Evolutionary conservation across 306 rosid genomes (phyloP).

Genomic region (Cucurbita argyrosperma): DNA sequence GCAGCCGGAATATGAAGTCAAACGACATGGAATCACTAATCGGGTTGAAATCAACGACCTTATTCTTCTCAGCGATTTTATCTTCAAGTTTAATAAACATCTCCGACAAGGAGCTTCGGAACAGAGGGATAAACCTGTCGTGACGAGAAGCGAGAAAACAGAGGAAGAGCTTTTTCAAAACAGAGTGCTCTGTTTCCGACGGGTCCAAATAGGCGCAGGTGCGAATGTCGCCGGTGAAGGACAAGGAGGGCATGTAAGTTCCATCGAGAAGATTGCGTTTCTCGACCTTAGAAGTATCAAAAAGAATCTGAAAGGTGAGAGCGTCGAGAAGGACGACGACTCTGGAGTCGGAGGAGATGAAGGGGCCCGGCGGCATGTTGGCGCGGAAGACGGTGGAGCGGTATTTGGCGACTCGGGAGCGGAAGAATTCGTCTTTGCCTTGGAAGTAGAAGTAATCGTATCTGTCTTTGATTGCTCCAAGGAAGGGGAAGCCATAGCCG

Average conservation of each 20-base stretch:
- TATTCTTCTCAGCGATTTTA: slow-evolving; percentile 7
- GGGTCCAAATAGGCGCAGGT: slow-evolving; percentile 58
- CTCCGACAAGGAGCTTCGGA: slow-evolving; percentile 15
- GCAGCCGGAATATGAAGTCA: slow-evolving; percentile 30
- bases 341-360: slow-evolving; percentile 35
- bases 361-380: slow-evolving; percentile 73
- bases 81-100: slow-evolving; percentile 26
- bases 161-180: slow-evolving; percentile 31
- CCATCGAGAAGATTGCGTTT: slow-evolving; percentile 53
- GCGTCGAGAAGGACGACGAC: slow-evolving; percentile 53
- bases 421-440: slow-evolving; percentile 48
- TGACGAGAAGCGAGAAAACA: slow-evolving; percentile 15
- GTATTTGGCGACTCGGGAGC: slow-evolving; percentile 18
- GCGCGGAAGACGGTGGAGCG: slow-evolving; percentile 55
- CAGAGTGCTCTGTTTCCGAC: slow-evolving; percentile 30
- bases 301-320: slow-evolving; percentile 37
- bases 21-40: slow-evolving; percentile 18
- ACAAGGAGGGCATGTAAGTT: slow-evolving; percentile 65
- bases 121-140: slow-evolving; percentile 31
- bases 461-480: slow-evolving; percentile 45
- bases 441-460: slow-evolving; percentile 50
- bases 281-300: slow-evolving; percentile 39
- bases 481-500: slow-evolving; percentile 28
- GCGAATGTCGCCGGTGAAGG: slow-evolving; percentile 57
- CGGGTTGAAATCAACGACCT: slow-evolving; percentile 16